phyloP scores from a whole-genome alignment of 371 early-diverging fungal genomes.

The Haplosporangium sp. region DNA sequence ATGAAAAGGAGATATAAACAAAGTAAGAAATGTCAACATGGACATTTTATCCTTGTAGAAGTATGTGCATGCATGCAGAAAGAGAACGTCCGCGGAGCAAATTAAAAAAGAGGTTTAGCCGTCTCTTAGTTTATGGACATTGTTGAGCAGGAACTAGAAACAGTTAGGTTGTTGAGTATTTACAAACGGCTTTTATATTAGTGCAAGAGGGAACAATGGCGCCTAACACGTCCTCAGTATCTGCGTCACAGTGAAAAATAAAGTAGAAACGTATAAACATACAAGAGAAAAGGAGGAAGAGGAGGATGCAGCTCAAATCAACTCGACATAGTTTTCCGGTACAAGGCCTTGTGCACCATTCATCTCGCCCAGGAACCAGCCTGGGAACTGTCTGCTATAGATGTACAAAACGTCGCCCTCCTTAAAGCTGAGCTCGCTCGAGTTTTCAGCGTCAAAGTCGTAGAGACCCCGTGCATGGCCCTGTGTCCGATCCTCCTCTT shows the following conservation, averaged over 20 bases:
- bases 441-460: slow-evolving; percentile 80
- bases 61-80: no score
- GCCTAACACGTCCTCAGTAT: no score
- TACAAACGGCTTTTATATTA: no score
- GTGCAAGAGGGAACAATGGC: no score
- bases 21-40: no score
- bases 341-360: slow-evolving; percentile 73
- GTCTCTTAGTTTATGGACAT: no score
- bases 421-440: slow-evolving; percentile 72
- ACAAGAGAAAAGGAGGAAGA: neutral
- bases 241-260: neutral
- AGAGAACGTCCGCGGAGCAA: no score
- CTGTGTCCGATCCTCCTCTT: slow-evolving; percentile 57
- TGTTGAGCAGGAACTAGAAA: no score
- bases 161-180: no score
- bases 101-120: no score
- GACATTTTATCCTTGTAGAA: no score
- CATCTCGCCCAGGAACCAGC: slow-evolving; percentile 81
- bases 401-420: slow-evolving; percentile 74
- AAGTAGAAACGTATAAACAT: neutral
- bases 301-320: slow-evolving; percentile 37
- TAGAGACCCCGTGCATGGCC: slow-evolving; percentile 74
- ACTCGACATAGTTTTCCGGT: slow-evolving; percentile 81
- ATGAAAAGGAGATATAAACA: no score
- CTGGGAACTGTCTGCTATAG: slow-evolving; percentile 75